Conservation (phyloP, 179 eudicot genomes). For the Nepenthes alata region DNA sequence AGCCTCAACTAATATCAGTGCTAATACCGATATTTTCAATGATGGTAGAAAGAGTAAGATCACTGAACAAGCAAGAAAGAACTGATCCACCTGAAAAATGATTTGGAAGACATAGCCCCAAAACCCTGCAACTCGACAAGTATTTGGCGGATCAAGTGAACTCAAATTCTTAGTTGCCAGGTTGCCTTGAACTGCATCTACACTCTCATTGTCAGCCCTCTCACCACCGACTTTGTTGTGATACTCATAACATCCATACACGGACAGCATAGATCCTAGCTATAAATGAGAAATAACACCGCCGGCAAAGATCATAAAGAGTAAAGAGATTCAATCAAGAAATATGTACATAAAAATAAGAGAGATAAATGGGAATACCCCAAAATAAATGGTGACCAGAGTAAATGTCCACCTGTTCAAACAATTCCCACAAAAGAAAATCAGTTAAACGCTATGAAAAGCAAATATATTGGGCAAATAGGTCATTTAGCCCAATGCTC, state of each 20-base stretch:
- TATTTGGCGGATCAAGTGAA: constrained; percentile 10
- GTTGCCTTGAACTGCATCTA: constrained; percentile 45
- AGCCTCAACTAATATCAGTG: too few species aligned
- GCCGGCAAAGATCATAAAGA: constrained; percentile 3
- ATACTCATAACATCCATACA: constrained; percentile 63
- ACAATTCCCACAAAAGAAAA: constrained; percentile 7
- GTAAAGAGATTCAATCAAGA: neutral
- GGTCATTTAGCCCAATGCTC: too few species aligned
- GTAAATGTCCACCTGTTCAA: constrained; percentile 84
- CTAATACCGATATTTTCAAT: too few species aligned
- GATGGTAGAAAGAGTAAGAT: too few species aligned
- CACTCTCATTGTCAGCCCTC: constrained; percentile 19
- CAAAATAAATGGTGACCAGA: constrained; percentile 78
- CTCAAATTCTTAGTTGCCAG: constrained; percentile 14
- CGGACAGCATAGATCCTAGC: constrained; percentile 76
- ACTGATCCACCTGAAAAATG: constrained; percentile 56
- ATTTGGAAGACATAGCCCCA: constrained; percentile 75
- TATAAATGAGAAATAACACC: constrained; percentile 15
- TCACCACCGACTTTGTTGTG: constrained; percentile 33
- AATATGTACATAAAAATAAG: neutral
- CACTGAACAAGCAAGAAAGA: neutral
- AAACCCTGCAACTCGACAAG: constrained; percentile 53
- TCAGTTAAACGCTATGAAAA: constrained; percentile 3
- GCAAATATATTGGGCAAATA: neutral
- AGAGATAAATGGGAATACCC: constrained; percentile 37